Base-by-base conservation (phyloP, 208 protist species). In the Kentomonas sorsogonicus region DNA sequence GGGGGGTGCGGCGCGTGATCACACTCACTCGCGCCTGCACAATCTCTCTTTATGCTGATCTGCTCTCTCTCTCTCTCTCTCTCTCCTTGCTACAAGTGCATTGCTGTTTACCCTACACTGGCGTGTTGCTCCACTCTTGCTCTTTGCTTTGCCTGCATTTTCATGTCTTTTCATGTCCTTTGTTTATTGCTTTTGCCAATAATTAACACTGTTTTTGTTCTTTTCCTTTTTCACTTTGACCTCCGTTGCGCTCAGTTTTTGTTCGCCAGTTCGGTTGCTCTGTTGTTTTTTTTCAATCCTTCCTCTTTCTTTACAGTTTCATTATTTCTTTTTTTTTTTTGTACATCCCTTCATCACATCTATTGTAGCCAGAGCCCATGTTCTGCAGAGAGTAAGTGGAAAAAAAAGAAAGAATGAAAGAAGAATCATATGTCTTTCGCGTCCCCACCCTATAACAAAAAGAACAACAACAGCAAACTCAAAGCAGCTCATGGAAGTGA, bases 231-330 rank as follows among this genome's bases (percentile, higher is more conserved):
- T 43, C 40, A n/a, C 23, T 64, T 30, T 44, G 11, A 44, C 6
- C 6, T 60, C 38, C 34, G 15, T 51, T 22, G 31, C 23, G 1
- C 16, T 50, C 5, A 6, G 39, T 29, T 22, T 18, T 13, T 25
- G 16, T 47, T 27, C 5, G 13, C 13, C 13, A 41, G 43, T 11
- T 34, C 23, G 11, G 15, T 25, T 51, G 5, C 40, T 53, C 29
- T 52, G 2, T 63, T 63, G 51, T 53, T 63, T 63, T 63, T 53
- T 53, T 48, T 57, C 52, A 48, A 41, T 62, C 13, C 34, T 53
- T 31, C 15, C 29, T 6, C 20, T 55, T 2, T 5, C 47, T 47
- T 26, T 48, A 38, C 26, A 20, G 20, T 39, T 26, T n/a, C 1
- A 53, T 20, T 47, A 40, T 51, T 51, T 25, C 31, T 33, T 46